Percentiles rank a stretch among this genome's conserved stretches.
phyloP scores from a whole-genome alignment of 78 protist genomes.

The Protostelium mycophagum region DNA sequence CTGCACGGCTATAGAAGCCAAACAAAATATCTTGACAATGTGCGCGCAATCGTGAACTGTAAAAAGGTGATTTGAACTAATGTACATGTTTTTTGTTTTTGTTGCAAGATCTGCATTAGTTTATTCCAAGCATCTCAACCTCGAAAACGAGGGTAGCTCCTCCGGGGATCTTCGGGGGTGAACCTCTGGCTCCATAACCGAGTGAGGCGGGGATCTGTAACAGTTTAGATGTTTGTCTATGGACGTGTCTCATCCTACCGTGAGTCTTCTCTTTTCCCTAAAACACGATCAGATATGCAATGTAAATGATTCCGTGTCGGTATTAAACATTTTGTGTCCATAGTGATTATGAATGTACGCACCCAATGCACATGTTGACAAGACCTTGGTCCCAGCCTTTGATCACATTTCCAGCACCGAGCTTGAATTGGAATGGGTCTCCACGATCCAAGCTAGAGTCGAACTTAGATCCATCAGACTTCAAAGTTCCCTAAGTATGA shows the following conservation, averaged over 20 bases:
- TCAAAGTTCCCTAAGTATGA: not conserved
- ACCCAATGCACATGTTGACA: conserved; percentile 66
- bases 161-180: not conserved
- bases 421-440: conserved; percentile 37
- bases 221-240: not conserved
- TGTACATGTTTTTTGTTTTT: not conserved
- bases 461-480: conserved; percentile 30
- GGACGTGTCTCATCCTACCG: not conserved
- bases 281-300: too few species aligned
- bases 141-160: conserved; percentile 1
- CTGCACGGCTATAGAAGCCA: too few species aligned
- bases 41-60: not conserved
- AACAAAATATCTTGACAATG: too few species aligned
- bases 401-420: conserved; percentile 68
- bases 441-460: conserved; percentile 50
- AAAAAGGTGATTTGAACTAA: not conserved
- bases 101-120: not conserved
- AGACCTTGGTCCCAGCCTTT: conserved; percentile 65
- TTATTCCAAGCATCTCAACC: not conserved
- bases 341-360: too few species aligned
- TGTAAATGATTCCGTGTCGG: too few species aligned
- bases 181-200: not conserved
- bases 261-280: not conserved
- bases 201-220: not conserved
- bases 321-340: too few species aligned